Conservation (phyloP, 2,329 filamentous ascomycete species). For the Ceratocystis diversiconidia region DNA sequence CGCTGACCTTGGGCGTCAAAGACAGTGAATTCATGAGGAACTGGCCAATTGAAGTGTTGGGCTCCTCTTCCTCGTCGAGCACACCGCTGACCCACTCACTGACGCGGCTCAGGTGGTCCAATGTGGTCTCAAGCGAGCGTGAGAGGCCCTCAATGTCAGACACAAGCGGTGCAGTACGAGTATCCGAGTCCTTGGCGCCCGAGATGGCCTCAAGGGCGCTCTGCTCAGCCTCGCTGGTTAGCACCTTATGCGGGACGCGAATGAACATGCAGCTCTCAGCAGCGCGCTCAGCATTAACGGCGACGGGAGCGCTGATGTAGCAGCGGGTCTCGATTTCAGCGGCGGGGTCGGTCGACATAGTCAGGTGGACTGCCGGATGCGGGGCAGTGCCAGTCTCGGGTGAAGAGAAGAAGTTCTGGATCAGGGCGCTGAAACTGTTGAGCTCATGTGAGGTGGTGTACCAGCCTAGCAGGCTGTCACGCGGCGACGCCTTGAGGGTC, state of each 20-base stretch:
- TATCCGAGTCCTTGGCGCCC: slow-evolving; percentile 64
- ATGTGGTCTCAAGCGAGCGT: slow-evolving; percentile 70
- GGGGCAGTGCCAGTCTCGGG: slow-evolving; percentile 95
- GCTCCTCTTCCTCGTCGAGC: slow-evolving; percentile 80
- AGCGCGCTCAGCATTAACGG: slow-evolving; percentile 85
- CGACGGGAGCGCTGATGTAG: slow-evolving; percentile 91
- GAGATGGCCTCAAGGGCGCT: slow-evolving; percentile 66
- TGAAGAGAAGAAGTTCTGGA: slow-evolving; percentile 98
- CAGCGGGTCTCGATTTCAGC: slow-evolving; percentile 79
- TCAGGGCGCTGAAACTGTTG: slow-evolving; percentile 95
- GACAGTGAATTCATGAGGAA: slow-evolving; percentile 89
- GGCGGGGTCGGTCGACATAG: slow-evolving; percentile 78
- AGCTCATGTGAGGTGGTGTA: slow-evolving; percentile 94
- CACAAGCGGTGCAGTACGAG: slow-evolving; percentile 56
- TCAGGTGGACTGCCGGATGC: slow-evolving; percentile 93
- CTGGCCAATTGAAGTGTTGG: slow-evolving; percentile 83
- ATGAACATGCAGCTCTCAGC: slow-evolving; percentile 96
- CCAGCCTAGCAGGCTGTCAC: slow-evolving; percentile 91
- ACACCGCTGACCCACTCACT: slow-evolving; percentile 86
- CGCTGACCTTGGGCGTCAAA: slow-evolving; percentile 86
- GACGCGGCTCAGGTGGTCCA: slow-evolving; percentile 80
- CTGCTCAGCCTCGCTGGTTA: slow-evolving; percentile 62
- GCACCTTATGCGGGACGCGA: slow-evolving; percentile 87
- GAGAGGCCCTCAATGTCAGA: slow-evolving; percentile 86
- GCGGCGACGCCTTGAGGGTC: slow-evolving; percentile 84